Conservation (phyloP, 2,329 filamentous ascomycete species). For the Claviceps sp. region DNA sequence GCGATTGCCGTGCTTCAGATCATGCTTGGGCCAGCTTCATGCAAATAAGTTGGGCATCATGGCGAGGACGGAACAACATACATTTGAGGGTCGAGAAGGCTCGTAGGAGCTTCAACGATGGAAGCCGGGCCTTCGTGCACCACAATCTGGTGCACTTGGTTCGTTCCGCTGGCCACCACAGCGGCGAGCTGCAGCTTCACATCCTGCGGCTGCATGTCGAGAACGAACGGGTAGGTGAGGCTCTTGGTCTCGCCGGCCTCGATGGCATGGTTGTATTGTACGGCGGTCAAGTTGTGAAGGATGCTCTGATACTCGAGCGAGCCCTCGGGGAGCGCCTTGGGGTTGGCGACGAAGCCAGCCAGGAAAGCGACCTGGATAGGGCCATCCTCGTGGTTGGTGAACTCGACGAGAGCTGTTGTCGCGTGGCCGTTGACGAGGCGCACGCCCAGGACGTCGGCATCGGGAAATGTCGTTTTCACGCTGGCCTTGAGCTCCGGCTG, state of each 20-base stretch:
- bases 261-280: conserved; percentile 60
- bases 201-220: conserved; percentile 88
- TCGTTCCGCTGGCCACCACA: conserved; percentile 54
- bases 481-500: conserved; percentile 31
- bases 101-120: conserved; percentile 82
- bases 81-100: conserved; percentile 93
- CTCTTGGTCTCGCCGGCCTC: conserved; percentile 63
- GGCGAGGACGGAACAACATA: conserved; percentile 31
- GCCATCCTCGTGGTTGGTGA: conserved; percentile 70
- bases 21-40: no score
- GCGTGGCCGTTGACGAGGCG: conserved; percentile 89
- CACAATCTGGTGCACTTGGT: conserved; percentile 59
- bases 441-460: conserved; percentile 79
- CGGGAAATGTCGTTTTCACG: conserved; percentile 48
- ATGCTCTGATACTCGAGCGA: conserved; percentile 38
- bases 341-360: conserved; percentile 56
- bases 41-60: no score
- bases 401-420: conserved; percentile 67
- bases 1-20: not conserved
- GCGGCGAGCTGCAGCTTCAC: conserved; percentile 65
- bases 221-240: conserved; percentile 71
- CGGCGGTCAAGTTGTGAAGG: conserved; percentile 72
- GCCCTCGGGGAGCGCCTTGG: conserved; percentile 34
- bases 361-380: conserved; percentile 66
- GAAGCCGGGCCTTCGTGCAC: conserved; percentile 73